These are phyloP conservation scores for Epithele typhae DNA, from an alignment of 768 basidiomycete species.

Conservation along the genomic window DNA sequence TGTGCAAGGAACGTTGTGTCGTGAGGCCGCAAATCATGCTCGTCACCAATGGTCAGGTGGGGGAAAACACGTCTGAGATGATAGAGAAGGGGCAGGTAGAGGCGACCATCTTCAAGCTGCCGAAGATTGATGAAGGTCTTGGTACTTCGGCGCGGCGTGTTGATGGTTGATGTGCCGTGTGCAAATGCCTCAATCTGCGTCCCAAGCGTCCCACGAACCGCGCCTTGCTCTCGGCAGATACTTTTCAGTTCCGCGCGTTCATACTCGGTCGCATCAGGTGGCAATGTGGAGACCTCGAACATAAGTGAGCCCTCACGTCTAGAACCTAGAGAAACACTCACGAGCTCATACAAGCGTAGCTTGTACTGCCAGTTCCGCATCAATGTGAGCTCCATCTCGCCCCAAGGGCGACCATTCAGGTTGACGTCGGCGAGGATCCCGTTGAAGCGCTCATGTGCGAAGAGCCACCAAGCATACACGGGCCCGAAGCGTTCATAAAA, in stretches of 20 bases:
- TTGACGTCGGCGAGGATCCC: neutral
- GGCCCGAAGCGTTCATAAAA: constrained; percentile 3
- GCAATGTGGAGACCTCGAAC: neutral
- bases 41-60: neutral
- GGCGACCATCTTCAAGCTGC: neutral
- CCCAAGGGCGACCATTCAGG: neutral
- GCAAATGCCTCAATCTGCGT: neutral
- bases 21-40: neutral
- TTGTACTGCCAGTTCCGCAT: constrained; percentile 1
- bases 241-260: neutral
- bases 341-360: neutral
- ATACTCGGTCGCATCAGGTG: neutral
- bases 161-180: neutral
- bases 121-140: neutral
- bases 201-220: neutral
- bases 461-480: constrained; percentile 7
- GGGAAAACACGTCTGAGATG: neutral
- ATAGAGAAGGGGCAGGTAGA: neutral
- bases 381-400: constrained; percentile 6
- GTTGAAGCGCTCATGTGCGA: constrained; percentile 7
- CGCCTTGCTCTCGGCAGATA: neutral
- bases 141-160: neutral
- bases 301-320: neutral
- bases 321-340: neutral
- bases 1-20: neutral